Base-by-base conservation (phyloP, 1,284 basidiomycete species). In the Trichosporon sp. region DNA sequence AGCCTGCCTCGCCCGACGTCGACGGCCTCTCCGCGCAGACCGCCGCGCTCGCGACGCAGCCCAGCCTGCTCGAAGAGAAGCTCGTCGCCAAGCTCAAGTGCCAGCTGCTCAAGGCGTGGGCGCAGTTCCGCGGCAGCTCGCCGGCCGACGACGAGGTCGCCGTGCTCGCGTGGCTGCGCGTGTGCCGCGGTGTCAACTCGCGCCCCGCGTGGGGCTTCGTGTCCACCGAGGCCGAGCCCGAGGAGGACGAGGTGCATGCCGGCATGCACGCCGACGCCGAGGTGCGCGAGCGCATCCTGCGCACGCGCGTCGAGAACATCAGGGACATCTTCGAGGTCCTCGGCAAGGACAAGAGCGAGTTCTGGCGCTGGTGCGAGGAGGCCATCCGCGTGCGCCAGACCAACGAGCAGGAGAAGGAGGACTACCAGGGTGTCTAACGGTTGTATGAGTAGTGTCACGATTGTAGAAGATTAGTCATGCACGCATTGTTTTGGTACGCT, bases 341-440 rank as follows among this genome's bases (percentile, higher is more conserved):
- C 9, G 71, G 70, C 6, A 67, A 70, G 31, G 67, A 44, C 3
- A 31, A 65, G 15, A 51, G 38, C 21, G 74, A 73, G n/a, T 80
- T 82, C 58, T 78, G 72, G 72, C 68, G 77, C n/a, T 68, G 77
- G 23, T 68, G 79, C n/a, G 79, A 82, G 71, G 75, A 74, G 64
- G 73, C 74, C 3, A 74, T 78, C 47, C 62, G 68, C 15, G 32
- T 63, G 31, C 44, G 51, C n/a, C 27, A 34, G 31, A 69, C 62
- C 9, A 27, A 44, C 23, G 62, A 32, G n/a, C 63, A 34, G 21
- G 66, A 66, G 8, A 66, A 66, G 51, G 29, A 31, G 29, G 69
- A 70, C 51, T 69, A 47, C 13, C 65, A 71, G 65, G 34, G 35
- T 18, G 25, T 21, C 25, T 44, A 38, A 23, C 25, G n/a, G 23